Percentiles rank a stretch among this genome's conserved stretches.
Evolutionary conservation across 2,329 filamentous ascomycete genomes (phyloP).

Genomic region (Fusarium begoniae): DNA sequence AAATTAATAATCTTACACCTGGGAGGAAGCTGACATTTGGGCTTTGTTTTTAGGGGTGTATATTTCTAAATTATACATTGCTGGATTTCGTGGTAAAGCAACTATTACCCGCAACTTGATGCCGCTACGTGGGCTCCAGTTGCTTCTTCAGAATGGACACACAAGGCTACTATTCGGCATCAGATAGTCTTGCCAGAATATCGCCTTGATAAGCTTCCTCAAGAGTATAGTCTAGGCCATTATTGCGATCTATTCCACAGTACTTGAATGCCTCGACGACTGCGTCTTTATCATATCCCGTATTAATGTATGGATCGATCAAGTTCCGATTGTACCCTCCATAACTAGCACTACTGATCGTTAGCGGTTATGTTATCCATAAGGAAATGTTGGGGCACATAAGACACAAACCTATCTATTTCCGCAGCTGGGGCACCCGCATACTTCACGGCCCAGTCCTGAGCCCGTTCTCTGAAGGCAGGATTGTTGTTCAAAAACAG

Average conservation of each 20-base stretch:
- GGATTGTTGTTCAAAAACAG: neutral
- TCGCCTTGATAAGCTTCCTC: neutral
- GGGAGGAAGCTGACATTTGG: too few relatives aligned
- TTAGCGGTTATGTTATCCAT: accelerated
- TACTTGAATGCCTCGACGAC: neutral
- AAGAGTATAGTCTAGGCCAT: neutral
- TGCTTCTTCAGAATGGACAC: too few relatives aligned
- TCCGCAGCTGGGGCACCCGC: neutral
- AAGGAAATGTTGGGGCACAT: too few relatives aligned
- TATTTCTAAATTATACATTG: too few relatives aligned
- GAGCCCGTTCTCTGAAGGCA: neutral
- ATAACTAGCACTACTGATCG: neutral
- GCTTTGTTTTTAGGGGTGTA: too few relatives aligned
- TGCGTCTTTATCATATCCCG: neutral
- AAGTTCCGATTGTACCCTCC: neutral
- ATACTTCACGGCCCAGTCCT: neutral
- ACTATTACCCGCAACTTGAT: too few relatives aligned
- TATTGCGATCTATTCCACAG: neutral
- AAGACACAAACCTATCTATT: neutral
- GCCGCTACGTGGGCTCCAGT: too few relatives aligned
- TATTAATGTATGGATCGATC: accelerated
- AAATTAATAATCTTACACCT: too few relatives aligned
- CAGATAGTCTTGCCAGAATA: neutral
- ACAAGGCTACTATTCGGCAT: neutral
- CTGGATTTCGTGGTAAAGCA: too few relatives aligned